phyloP scores from a whole-genome alignment of 345 rosid species.

The Salix suchowensis region DNA sequence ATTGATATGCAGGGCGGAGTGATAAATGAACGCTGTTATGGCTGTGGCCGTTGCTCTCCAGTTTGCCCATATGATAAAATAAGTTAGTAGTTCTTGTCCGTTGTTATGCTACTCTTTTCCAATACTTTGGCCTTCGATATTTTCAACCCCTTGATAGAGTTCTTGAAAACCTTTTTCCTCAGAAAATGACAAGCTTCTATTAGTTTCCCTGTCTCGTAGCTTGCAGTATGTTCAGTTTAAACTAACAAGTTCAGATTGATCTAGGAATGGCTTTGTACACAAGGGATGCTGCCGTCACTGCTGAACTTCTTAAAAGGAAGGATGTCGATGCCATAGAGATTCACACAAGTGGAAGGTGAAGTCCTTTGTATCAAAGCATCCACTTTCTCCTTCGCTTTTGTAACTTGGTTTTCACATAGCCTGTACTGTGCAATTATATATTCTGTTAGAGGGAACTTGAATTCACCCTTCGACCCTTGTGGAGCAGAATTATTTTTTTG shows the following conservation, averaged over 20 bases:
- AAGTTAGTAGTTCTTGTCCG: constrained; percentile 26
- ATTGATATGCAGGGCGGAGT: constrained; percentile 43
- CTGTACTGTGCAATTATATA: neutral
- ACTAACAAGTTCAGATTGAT: constrained; percentile 11
- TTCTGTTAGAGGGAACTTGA: neutral
- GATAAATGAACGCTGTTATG: constrained; percentile 53
- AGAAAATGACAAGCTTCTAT: neutral
- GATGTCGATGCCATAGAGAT: constrained; percentile 61
- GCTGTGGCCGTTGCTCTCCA: constrained; percentile 63
- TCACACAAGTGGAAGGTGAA: constrained; percentile 56
- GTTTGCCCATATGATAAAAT: constrained; percentile 59
- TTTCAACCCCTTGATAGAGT: neutral
- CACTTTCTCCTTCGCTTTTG: neutral
- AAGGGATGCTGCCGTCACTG: constrained; percentile 48
- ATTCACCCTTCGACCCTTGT: neutral
- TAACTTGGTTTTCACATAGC: neutral
- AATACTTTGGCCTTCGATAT: neutral
- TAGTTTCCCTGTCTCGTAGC: neutral
- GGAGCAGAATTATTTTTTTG: neutral
- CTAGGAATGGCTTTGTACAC: constrained; percentile 39
- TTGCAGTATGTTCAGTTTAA: neutral
- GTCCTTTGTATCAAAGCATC: neutral
- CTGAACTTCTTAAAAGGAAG: constrained; percentile 38
- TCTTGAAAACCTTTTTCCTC: neutral
- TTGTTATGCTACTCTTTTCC: neutral